Base-by-base conservation (phyloP, 2,329 filamentous ascomycete genomes). In the Metarhizium sp. region DNA sequence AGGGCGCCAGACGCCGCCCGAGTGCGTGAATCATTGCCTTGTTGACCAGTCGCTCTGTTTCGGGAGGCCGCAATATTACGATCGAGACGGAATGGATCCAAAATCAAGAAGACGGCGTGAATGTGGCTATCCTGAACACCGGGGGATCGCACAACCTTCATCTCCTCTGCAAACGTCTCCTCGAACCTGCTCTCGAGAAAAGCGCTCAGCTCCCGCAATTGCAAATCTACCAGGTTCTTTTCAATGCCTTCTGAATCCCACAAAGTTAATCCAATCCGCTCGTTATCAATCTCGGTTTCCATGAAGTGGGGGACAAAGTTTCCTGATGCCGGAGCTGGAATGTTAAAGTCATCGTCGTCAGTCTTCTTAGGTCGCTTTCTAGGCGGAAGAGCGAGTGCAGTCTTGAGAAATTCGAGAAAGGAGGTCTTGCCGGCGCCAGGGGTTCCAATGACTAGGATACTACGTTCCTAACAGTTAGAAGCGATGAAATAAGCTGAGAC, bases 181-280 rank as follows among this genome's bases (percentile, higher is more conserved):
- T 99, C 92, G 63, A 99, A 99, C 71, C 97, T 97, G 76, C 88
- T 92, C 76, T 99, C 94, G 57, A 99, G 77, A 74, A 99, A 99
- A 8, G 87, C 81, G 38, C 88, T 86, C 77, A 97, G 92, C 68
- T 95, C 90, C 58, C 92, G 85, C 61, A 99, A 78, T 72, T 99
- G 94, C 61, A 97, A 81, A 69, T 97, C 94, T 52, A 96, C 91
- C 40, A 97, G 83, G 64, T 90, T 94, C 79, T 92, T 95, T 73
- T 99, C 92, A 55, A 99, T 75, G 1, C 94, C 94, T 65, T 94
- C 87, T 0, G 94, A 97, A 69, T 99, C 94, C 94, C 94, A 99
- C 36, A 99, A 75, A 0, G 94, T 99, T 61, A 99, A 75, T 8
- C 94, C 94, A 50, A 99, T 82, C 52, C 92, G 85, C 73, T 99